These are phyloP conservation scores for Blastocystis sp. DNA, from an alignment of 352 stramenopile genomes.

Conservation along the genomic window DNA sequence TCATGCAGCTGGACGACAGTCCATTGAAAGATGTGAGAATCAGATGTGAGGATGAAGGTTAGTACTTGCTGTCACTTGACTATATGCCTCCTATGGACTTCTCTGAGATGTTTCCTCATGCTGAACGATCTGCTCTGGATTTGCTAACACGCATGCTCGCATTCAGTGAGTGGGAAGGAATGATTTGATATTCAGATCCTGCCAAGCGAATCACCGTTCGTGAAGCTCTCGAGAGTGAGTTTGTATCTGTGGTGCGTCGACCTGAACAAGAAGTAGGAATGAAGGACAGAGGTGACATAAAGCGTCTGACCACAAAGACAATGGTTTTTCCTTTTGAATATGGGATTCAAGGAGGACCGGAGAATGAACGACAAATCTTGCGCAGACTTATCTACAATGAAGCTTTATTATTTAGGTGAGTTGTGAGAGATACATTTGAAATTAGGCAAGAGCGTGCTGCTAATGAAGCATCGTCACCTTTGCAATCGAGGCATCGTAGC, in stretches of 20 bases:
- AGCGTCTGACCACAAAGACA: neutral
- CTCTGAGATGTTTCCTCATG: conserved; percentile 74
- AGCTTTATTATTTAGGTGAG: conserved; percentile 21
- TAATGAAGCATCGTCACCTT: neutral
- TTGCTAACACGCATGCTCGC: conserved; percentile 81
- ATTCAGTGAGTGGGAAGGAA: conserved; percentile 72
- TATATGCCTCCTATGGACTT: conserved; percentile 69
- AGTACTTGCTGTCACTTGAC: conserved; percentile 51
- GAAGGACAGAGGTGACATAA: neutral
- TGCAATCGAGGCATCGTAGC: conserved; percentile 35
- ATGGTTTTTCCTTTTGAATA: conserved; percentile 66
- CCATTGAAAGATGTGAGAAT: conserved; percentile 53
- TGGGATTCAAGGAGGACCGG: neutral
- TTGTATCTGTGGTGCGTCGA: neutral
- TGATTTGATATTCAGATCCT: conserved; percentile 76
- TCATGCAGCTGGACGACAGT: conserved; percentile 39
- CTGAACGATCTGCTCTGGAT: conserved; percentile 77
- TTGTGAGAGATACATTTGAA: neutral
- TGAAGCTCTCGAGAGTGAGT: conserved; percentile 77
- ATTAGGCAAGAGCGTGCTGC: neutral
- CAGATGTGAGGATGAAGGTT: neutral
- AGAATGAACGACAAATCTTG: conserved; percentile 44
- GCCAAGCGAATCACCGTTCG: conserved; percentile 92
- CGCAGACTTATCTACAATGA: conserved; percentile 66
- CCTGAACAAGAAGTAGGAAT: neutral